phyloP scores from a whole-genome alignment of 2,329 filamentous ascomycete genomes.

The Xylariaceae sp. region DNA sequence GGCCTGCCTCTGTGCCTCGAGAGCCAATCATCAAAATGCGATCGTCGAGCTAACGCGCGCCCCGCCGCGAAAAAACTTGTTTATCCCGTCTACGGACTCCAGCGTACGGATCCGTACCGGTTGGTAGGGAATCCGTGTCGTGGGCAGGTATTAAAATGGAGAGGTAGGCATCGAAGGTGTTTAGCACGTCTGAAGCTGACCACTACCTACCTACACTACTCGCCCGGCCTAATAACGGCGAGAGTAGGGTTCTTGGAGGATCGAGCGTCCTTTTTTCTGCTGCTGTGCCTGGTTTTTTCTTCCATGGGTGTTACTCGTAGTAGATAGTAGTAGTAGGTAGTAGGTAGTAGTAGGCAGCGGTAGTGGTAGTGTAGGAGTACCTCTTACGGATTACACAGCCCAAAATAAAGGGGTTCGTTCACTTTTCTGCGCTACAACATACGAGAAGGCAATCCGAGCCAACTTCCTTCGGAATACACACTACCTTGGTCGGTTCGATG shows the following conservation, averaged over 20 bases:
- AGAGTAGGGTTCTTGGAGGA: not conserved
- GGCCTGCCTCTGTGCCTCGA: not conserved
- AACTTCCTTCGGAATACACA: not conserved
- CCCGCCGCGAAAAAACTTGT: not conserved
- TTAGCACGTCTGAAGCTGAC: no score
- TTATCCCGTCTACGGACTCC: not conserved
- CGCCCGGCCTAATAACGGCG: not conserved
- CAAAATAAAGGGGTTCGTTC: not conserved
- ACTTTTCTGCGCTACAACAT: not conserved
- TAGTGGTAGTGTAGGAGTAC: no score
- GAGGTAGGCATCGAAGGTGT: no score
- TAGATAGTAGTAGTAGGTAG: no score
- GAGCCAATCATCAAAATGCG: constrained; percentile 16
- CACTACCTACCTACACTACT: not conserved
- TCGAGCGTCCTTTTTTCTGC: not conserved
- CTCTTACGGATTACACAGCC: not conserved
- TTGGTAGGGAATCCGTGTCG: not conserved
- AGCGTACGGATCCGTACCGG: constrained; percentile 4
- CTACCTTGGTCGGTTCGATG: no score
- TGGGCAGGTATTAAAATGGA: no score
- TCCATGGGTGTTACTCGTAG: not conserved
- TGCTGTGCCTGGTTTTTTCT: not conserved
- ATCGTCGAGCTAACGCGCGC: constrained; percentile 11
- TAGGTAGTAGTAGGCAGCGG: no score
- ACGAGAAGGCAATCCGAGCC: no score